These are phyloP conservation scores for Nitzschia inconspicua DNA, from an alignment of 108 stramenopile species.

Conservation along the genomic window DNA sequence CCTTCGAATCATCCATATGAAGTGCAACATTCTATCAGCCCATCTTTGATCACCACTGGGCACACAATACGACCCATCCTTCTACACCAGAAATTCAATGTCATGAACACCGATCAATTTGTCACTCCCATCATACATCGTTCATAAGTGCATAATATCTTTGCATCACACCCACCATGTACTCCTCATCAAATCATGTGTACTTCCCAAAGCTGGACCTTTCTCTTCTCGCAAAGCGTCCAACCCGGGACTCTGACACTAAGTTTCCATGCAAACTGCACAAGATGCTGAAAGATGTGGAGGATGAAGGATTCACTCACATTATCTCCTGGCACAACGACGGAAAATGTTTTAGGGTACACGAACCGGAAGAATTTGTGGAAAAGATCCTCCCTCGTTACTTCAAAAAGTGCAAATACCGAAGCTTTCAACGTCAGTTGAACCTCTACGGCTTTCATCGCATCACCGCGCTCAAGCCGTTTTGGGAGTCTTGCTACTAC, in stretches of 20 bases:
- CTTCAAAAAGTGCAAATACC: constrained; percentile 24
- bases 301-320: neutral
- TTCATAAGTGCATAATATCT: too few relatives aligned
- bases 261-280: constrained; percentile 23
- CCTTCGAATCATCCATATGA: too few relatives aligned
- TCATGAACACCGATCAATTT: too few relatives aligned
- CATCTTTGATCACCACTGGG: too few relatives aligned
- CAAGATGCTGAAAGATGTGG: constrained; percentile 16
- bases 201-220: neutral
- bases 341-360: constrained; percentile 19
- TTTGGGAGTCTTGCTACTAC: neutral
- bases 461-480: neutral
- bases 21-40: too few relatives aligned
- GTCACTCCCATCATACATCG: too few relatives aligned
- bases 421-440: constrained; percentile 26
- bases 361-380: constrained; percentile 6
- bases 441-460: constrained; percentile 22
- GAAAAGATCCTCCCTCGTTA: constrained; percentile 29
- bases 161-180: too few relatives aligned
- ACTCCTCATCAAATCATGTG: neutral
- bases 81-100: too few relatives aligned
- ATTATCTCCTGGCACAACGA: constrained; percentile 26
- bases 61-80: too few relatives aligned
- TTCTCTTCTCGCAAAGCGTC: neutral
- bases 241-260: neutral